Evolutionary conservation across 1,139 yeast species (phyloP), one percentile per base, ranked within the genome.

Genomic region (Pichia sp.): DNA sequence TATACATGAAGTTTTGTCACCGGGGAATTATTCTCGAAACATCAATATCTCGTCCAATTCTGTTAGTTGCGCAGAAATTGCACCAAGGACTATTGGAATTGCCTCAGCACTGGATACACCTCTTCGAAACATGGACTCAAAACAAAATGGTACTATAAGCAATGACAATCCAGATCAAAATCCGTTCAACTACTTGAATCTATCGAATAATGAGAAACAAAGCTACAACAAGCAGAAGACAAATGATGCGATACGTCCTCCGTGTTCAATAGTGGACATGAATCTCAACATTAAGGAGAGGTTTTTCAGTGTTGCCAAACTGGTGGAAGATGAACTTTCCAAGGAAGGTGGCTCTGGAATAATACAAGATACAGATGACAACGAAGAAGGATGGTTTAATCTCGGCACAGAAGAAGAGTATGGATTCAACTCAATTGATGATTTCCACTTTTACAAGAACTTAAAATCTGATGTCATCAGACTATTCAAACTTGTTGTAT

Each of bases 1-100:
- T 12, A 44, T 53, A 6, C 34, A 27, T 33, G 50, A 50, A 31
- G 17, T 24, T 9, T 16, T 46, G 16, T 9, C 38, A 16, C 42
- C 42, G 17, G 49, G 41, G 6, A 30, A 46, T 12, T 24, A 30
- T 6, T 29, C 48, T 2, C 14, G 36, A 20, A 52, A 33, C 17
- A 50, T 27, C 1, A 49, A 33, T n/a, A 36, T 43, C 16, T 30
- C 53, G n/a, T n/a, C 54, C 31, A 43, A 46, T 30, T 46, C 50
- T 4, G 54, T 53, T 9, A 54, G 27, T 33, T 57, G 74, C 58
- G 64, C 72, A 0, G 73, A 71, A 53, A 65, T 72, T 48, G 73
- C 74, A 0, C 74, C 75, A 53, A 63, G 73, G 55, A 64, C 72
- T 10, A 67, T 70, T 62, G 63, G 71, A 44, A 67, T 71, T 10